Base-by-base conservation (phyloP, 805 yeast genomes). In the Starmera quercuum region DNA sequence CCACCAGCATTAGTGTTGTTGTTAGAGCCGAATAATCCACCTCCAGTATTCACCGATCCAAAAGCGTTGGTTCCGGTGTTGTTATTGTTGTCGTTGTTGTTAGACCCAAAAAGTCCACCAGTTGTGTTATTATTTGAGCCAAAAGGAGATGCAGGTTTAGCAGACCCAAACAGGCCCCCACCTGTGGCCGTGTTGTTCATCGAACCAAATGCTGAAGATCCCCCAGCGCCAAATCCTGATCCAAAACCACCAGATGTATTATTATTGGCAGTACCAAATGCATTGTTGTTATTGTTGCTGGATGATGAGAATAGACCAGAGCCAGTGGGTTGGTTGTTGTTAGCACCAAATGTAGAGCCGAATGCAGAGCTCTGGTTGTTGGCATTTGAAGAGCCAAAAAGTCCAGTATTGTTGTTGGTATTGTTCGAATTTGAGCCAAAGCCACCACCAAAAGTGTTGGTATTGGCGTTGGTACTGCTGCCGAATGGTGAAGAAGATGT, bases 201-300 rank as follows among this genome's bases (percentile, higher is more conserved):
- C n/a, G 57, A 46, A 21, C 77, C 74, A 55, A 72, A 70, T 20
- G 64, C 17, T 11, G 42, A 27, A n/a, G 28, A 27, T 19, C 25
- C 35, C 17, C 20, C 32, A n/a, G 34, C 15, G 7, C 45, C 45
- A 30, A 58, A 37, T 6, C 53, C 16, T 29, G 37, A 35, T 20
- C 45, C 44, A 26, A 39, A 43, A 8, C 37, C 36, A 6, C 39
- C 19, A 16, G 36, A 28, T 11, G 40, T 39, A 22, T 37, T 51
- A 27, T 46, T 51, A 35, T 40, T 53, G 31, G 48, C 50, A 31
- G 51, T 40, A 13, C 70, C 63, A 46, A 73, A 72, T 15, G 70
- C 63, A 10, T 69, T 59, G 16, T 62, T 48, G 11, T 54, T 37
- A 26, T 35, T 43, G 26, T 45, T 40, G 18, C 44, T 40, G 18